A percentile compares a stretch with the other conserved stretches of the same genome.
phyloP scores from a whole-genome alignment of 2,329 filamentous ascomycete genomes.

The Aureobasidium subglaciale region DNA sequence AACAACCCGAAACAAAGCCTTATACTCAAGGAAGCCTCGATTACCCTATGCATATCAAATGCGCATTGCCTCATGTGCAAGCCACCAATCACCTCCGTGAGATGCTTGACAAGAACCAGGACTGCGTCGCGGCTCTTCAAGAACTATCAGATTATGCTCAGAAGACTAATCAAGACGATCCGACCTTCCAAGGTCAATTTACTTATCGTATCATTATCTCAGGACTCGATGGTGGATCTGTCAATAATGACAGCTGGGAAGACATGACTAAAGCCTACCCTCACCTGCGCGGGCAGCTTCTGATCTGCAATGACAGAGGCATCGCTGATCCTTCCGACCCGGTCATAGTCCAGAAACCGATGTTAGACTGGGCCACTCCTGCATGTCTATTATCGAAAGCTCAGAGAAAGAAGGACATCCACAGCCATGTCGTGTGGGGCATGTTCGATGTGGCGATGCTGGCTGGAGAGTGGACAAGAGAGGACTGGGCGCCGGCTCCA shows the following conservation, averaged over 20 bases:
- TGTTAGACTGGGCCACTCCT: neutral
- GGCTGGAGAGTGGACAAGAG: too few relatives aligned
- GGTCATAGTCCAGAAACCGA: neutral
- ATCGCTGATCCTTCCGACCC: neutral
- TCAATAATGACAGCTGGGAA: neutral
- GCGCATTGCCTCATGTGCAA: neutral
- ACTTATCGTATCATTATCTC: neutral
- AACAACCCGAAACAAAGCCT: neutral
- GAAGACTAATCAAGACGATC: neutral
- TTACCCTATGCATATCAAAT: neutral
- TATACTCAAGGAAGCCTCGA: neutral
- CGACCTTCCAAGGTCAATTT: neutral
- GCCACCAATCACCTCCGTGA: neutral
- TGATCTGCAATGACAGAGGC: neutral
- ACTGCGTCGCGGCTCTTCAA: neutral
- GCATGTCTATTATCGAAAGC: neutral
- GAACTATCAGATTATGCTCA: neutral
- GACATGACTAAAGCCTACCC: neutral
- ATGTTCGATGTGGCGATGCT: too few relatives aligned
- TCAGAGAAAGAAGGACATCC: neutral
- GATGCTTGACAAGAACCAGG: neutral
- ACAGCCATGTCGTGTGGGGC: too few relatives aligned
- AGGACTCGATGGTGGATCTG: neutral
- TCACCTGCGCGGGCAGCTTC: neutral
- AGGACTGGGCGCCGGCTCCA: too few relatives aligned